Base-by-base conservation (phyloP, 2,329 filamentous ascomycete species). In the Lachnellula cervina region DNA sequence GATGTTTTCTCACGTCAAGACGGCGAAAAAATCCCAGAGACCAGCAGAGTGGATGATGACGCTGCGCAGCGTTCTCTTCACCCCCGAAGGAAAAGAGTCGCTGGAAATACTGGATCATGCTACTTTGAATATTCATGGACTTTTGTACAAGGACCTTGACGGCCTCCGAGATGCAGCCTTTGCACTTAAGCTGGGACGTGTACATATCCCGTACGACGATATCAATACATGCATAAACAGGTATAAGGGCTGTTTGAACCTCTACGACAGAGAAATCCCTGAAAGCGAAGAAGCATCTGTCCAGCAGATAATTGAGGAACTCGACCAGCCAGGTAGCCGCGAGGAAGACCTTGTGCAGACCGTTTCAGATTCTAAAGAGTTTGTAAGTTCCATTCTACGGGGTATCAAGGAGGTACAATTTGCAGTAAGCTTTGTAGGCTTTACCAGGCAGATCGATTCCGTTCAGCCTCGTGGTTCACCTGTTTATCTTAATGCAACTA, bases 361-460 rank as follows among this genome's bases (percentile, higher is more conserved):
- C 0, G 88, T 97, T 0, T 92, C 92, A 0, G 92, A 97, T 67
- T 96, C 91, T 0, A 93, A 92, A 66, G 91, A 96, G 60, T 94
- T 99, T 68, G 81, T 92, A 54, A 89, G 88, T 69, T 97, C 94
- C 1, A 87, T 97, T 43, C 76, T 99, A 49, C 84, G 90, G 45
- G 94, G 94, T 51, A 90, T 99, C 62, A 95, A 97, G 69, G 94
- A 99, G 71, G 88, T 99, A 13, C 94, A 99, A 71, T 90, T 99
- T 66, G 93, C 92, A 0, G 83, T 97, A 68, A 93, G 93, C 72
- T 94, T 93, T 71, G 81, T 97, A 63, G 90, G 90, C 17, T 74
- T 99, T 57, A 92, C 90, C 21, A 94, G 91, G 71, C 86, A 85
- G 65, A 80, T 97, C 13, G 79, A 86, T 40, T 79, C 84, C 2